Base-by-base conservation (phyloP, 2,329 filamentous ascomycete genomes). In the Paecilomyces sp. region DNA sequence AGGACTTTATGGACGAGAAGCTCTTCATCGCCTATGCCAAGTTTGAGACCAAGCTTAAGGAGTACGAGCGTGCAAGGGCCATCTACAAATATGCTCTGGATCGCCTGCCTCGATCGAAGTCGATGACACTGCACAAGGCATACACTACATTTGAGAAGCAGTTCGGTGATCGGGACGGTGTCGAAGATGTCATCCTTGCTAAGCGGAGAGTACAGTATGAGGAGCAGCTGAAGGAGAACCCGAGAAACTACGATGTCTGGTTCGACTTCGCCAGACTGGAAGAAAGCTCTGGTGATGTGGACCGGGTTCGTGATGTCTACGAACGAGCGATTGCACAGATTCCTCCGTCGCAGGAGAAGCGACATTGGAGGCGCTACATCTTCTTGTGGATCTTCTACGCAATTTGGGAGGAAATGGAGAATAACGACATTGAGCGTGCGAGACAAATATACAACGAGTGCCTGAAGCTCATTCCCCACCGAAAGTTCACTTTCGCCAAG, bases 91-190 rank as follows among this genome's bases (percentile, higher is more conserved):
- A 96, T 71, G 93, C 93, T 25, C 80, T 99, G 6, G 94, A 99
- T 74, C 89, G 93, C 57, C 84, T 99, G 63, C 90, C 94, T 11
- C 86, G 94, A 24, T 95, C 91, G 12, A 92, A 89, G 73, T 94
- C 93, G 0, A 87, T 88, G 75, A 81, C 83, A 13, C 82, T 99
- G 8, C 93, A 99, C 78, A 95, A 95, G 72, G 88, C 92, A 13
- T 99, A 97, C 73, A 97, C 93, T 0, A 93, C 90, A 0, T 99
- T 99, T 67, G 94, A 99, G 77, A 99, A 99, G 79, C 94, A 99
- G 69, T 99, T 91, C 71, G 94, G 94, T 64, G 92, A 97, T 73
- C 83, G 85, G 58, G 91, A 96, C 68, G 94, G 94, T 3, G 91
- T 99, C 1, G 93, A 97, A 69, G 91, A 97, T 72, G 92, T 97